phyloP scores from a whole-genome alignment of 1,139 yeast genomes.

The Pneumocystis wakefieldiae region DNA sequence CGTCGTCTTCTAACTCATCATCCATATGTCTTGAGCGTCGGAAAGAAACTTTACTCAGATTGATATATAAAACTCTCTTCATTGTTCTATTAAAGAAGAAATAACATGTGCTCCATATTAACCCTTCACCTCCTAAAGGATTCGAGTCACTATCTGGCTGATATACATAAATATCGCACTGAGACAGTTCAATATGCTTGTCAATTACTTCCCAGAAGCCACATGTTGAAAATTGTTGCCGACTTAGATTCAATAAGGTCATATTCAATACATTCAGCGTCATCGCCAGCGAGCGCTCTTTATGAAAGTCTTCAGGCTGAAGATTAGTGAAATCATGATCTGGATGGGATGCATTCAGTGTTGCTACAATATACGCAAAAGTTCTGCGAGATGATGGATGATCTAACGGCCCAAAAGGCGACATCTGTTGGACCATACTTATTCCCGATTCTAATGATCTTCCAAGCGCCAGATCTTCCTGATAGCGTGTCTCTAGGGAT shows the following conservation, averaged over 20 bases:
- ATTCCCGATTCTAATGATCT: conserved; percentile 5
- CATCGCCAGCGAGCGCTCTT: conserved; percentile 34
- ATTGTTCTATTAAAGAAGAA: conserved; percentile 80
- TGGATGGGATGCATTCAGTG: conserved; percentile 81
- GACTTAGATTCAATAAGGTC: conserved; percentile 65
- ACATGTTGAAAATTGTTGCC: conserved; percentile 26
- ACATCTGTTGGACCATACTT: conserved; percentile 23
- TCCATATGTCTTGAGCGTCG: not conserved
- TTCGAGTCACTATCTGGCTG: conserved; percentile 10
- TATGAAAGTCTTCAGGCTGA: conserved; percentile 72
- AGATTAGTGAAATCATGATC: conserved; percentile 85
- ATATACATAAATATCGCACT: conserved; percentile 10
- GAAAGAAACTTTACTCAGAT: conserved; percentile 25
- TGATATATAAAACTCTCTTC: conserved; percentile 78
- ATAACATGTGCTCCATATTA: conserved; percentile 85
- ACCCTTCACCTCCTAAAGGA: conserved; percentile 32
- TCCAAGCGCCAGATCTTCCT: conserved; percentile 6
- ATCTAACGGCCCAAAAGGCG: conserved; percentile 90
- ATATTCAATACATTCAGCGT: conserved; percentile 66
- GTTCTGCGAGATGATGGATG: conserved; percentile 72
- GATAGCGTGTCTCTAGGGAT: conserved; percentile 30
- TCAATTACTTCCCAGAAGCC: conserved; percentile 87
- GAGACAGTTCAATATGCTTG: conserved; percentile 61
- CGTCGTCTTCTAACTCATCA: not conserved
- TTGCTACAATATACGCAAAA: conserved; percentile 80